These are phyloP conservation scores for Podosphaera leucotricha DNA, from an alignment of 2,329 filamentous ascomycete genomes.

Conservation along the genomic window DNA sequence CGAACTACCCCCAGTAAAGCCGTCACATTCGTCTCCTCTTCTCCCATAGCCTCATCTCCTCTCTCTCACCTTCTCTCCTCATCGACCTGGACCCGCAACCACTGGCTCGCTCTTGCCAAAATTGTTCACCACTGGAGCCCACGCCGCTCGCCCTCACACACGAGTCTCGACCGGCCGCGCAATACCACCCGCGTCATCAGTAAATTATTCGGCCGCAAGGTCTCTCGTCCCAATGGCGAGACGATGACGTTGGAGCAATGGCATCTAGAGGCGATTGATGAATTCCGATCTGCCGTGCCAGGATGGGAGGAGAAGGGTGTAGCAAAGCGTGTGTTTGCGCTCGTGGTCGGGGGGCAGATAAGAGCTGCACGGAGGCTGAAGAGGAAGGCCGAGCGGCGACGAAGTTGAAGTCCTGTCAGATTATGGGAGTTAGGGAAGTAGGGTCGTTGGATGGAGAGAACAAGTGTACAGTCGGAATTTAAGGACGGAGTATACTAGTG, in stretches of 20 bases:
- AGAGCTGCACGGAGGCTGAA: slow-evolving; percentile 3
- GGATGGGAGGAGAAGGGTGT: slow-evolving; percentile 16
- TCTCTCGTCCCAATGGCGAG: slow-evolving; percentile 6
- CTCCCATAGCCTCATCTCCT: slow-evolving; percentile 10
- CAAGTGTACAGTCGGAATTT: no score
- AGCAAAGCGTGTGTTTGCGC: slow-evolving; percentile 13
- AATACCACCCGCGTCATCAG: slow-evolving; percentile 14
- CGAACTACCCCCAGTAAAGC: slow-evolving; percentile 6
- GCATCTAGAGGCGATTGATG: slow-evolving; percentile 16
- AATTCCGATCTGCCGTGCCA: slow-evolving; percentile 12
- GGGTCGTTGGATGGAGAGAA: no score
- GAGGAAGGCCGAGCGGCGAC: not conserved
- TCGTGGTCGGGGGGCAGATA: slow-evolving; percentile 11
- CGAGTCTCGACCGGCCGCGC: slow-evolving; percentile 1
- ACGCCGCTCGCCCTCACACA: slow-evolving; percentile 3
- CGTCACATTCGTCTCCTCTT: slow-evolving; percentile 15
- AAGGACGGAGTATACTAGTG: no score
- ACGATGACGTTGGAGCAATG: slow-evolving; percentile 14
- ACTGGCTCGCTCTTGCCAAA: slow-evolving; percentile 14
- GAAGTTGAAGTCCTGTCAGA: not conserved
- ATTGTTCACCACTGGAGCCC: slow-evolving; percentile 13
- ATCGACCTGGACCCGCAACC: slow-evolving; percentile 12
- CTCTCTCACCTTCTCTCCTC: slow-evolving; percentile 6
- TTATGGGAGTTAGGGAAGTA: not conserved
- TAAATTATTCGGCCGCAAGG: slow-evolving; percentile 12